Evolutionary conservation across 2,329 filamentous ascomycete species (phyloP), one percentile per base, ranked within the genome.

Genomic region (Fusarium vanettenii): DNA sequence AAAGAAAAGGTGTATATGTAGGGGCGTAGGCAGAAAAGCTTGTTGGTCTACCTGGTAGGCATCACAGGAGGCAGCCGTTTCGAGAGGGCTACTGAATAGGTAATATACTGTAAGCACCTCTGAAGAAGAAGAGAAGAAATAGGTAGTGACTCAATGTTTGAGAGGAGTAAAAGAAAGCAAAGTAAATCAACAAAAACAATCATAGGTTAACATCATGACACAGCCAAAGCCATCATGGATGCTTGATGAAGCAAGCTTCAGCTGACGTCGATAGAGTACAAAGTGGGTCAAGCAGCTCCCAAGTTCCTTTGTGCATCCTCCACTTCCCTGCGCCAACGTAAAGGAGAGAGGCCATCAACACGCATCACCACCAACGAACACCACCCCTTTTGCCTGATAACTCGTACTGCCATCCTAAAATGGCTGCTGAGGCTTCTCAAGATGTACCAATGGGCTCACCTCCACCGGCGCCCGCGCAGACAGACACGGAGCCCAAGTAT

Each of bases 401-500:
- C 2, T 41, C 22, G 13, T 29, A 18, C 18, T 5, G 10, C n/a
- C 11, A 20, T 43, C 5, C 16, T n/a, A 50, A 52, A 25, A 81
- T 82, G 80, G 73, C 79, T 10, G 69, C 76, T 7, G 77, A 79
- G 37, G 48, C 69, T 8, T 50, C 74, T 6, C 76, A 76, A 37
- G 80, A 82, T 64, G 57, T 79, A 9, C 31, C 74, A 22, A 82
- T 83, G 81, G 76, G 67, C n/a, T 81, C 82, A 9, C 78, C 83
- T 25, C 78, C 81, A 2, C 73, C 76, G 6, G 76, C 77, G 45
- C 78, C 82, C 14, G 67, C 69, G 7, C 72, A 73, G n/a, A 61
- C 70, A 56, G 80, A 83, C 35, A 79, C 81, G 27, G 90, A 93
- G 73, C 87, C 88, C 67, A 89, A 88, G 73, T 93, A 93, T 80